These are phyloP conservation scores for Corylus avellana DNA, from an alignment of 306 rosid genomes.

Conservation along the genomic window DNA sequence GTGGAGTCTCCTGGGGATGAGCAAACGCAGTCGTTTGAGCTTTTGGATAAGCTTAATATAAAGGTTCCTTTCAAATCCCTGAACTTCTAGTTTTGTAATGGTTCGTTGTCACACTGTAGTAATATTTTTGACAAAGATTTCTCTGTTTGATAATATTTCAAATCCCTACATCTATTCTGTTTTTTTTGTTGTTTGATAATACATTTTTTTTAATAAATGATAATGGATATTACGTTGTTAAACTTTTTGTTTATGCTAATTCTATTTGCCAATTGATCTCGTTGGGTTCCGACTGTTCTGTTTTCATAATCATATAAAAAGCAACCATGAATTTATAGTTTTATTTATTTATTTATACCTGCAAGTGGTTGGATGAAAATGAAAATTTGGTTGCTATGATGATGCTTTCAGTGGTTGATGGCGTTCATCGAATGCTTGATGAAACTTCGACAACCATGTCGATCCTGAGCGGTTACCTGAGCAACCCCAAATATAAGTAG, in stretches of 20 bases:
- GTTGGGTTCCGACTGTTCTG: neutral
- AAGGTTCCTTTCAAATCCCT: conserved; percentile 5
- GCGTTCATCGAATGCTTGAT: conserved; percentile 32
- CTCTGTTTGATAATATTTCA: neutral
- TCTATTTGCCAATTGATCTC: neutral
- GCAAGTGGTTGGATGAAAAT: neutral
- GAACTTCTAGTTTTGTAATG: neutral
- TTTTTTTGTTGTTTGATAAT: too few relatives aligned
- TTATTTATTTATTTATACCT: too few relatives aligned
- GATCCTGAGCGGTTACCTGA: conserved; percentile 57
- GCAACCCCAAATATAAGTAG: conserved; percentile 23
- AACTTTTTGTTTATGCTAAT: neutral
- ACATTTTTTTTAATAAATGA: neutral
- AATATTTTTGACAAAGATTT: neutral
- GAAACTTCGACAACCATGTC: conserved; percentile 36
- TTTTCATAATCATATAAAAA: neutral
- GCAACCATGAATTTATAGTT: neutral
- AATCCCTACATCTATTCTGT: too few relatives aligned
- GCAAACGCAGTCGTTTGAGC: conserved; percentile 28
- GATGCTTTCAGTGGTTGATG: conserved; percentile 39
- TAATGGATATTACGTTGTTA: neutral
- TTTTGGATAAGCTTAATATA: conserved; percentile 35
- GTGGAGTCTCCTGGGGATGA: conserved; percentile 41
- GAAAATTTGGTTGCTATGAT: conserved; percentile 43
- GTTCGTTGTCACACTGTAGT: neutral